Evolutionary conservation across 352 stramenopile genomes (phyloP), one percentile per base, ranked within the genome.

Genomic region (Pythium coloratum): DNA sequence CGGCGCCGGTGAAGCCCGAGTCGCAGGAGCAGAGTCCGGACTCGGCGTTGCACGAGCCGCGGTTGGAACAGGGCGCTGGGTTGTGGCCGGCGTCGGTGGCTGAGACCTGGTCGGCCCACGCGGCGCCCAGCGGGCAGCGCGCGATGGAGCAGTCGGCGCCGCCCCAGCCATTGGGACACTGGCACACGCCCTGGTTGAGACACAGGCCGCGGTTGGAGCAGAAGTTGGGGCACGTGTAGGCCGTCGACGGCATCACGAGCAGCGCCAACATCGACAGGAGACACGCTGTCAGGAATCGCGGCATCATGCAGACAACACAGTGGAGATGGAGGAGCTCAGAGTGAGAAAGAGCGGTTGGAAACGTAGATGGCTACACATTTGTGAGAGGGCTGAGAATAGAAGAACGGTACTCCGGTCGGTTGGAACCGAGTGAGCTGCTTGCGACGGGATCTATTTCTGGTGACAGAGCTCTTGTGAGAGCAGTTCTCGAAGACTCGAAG

Each of bases 31-130:
- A 97, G 13, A 73, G 42, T 3, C 89, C 89, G 0, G 80, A 77
- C 10, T 82, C 74, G 1, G 67, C 60, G 64, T 93, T 75, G 62
- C 88, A 96, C 5, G 47, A 46, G 46, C 89, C 87, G 6, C 82
- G 76, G 63, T 98, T 98, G 1, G 89, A 96, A 66, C 95, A 98
- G 72, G 94, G 81, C 16, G 81, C 90, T 20, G 80, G 51, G 61
- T 91, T 86, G 79, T 98, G 95, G 20, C 89, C 94, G 16, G 68
- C 51, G 46, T 96, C 86, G 0, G 63, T 74, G 34, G 56, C 80
- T 30, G 73, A 76, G 13, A 88, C 76, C n/a, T 76, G 56, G 61
- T 97, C 88, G 18, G 78, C 73, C 90, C 90, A 97, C 3, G 89
- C 87, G 26, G 49, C 20, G 32, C 82, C 83, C 28, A 81, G 69